Evolutionary conservation across 192 early-diverging fungal genomes (phyloP), one percentile per base, ranked within the genome.

Genomic region (Podila epigama): DNA sequence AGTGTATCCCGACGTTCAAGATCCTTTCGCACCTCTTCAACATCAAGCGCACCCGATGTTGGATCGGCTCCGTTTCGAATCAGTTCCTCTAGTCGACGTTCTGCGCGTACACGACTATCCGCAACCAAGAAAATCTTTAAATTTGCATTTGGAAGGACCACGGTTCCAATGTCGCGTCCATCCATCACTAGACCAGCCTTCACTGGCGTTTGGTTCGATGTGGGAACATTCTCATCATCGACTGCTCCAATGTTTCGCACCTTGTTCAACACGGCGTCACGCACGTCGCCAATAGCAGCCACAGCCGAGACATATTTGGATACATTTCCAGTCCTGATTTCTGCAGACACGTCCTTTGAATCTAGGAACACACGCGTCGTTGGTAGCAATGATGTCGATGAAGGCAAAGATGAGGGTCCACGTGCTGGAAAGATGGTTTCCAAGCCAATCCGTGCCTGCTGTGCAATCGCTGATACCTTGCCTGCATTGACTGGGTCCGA

Each of bases 101-200:
- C 82, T 5, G 93, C 93, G 3, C 93, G 81, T 1, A 92, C 82
- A 44, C 79, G 77, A 27, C 85, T 80, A 52, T 86, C 84, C 2
- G 92, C 92, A 12, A 88, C 85, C 10, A 95, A 75, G 60, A 89
- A 95, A 8, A 95, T 78, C 54, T 95, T 95, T 8, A 94, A 81
- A 37, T 95, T 86, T 0, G 93, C 93, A 52, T 87, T 69, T 0
- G 93, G 92, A 32, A 93, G 84, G 2, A 95, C 86, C 0, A 87
- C 84, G 0, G 92, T 91, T 10, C 93, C 92, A 56, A 93, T 91
- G 70, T 95, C 93, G 1, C 93, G 75, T 7, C 93, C 93, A 73
- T 95, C 93, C 91, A 95, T 94, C 13, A 95, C 91, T 35, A 92
- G 63, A n/a, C 92, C 92, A 58, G 54, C 33, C 39, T 5, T 39